Conservation (phyloP, 306 rosid genomes). For the Argentina anserina region DNA sequence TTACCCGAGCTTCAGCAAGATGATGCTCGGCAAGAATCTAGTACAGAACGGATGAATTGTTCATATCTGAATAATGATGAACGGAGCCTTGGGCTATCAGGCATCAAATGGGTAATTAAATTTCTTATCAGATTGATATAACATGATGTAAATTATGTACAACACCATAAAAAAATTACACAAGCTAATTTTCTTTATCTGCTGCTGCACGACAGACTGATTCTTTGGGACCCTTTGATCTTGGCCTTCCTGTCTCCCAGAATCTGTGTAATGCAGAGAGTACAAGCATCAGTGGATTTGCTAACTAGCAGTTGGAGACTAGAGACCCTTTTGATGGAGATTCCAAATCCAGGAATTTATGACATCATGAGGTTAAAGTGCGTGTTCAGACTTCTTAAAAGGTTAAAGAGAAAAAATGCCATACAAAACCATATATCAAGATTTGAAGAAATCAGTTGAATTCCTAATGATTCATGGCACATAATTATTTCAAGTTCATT, state of each 20-base stretch:
- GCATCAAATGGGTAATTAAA: slow-evolving; percentile 75
- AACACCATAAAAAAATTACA: neutral
- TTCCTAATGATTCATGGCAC: neutral
- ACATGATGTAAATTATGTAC: neutral
- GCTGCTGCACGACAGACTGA: slow-evolving; percentile 48
- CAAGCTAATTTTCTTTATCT: slow-evolving; percentile 12
- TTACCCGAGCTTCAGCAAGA: slow-evolving; percentile 39
- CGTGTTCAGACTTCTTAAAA: neutral
- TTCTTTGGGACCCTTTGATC: slow-evolving; percentile 82
- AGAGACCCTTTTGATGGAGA: neutral
- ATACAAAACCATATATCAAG: neutral
- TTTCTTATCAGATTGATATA: slow-evolving; percentile 7
- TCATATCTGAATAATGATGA: slow-evolving; percentile 50
- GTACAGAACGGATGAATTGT: slow-evolving; percentile 36
- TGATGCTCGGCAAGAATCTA: slow-evolving; percentile 36
- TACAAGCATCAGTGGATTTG: slow-evolving; percentile 40
- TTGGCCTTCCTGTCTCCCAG: slow-evolving; percentile 54
- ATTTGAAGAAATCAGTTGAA: neutral
- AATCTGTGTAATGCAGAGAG: slow-evolving; percentile 47
- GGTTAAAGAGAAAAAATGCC: neutral
- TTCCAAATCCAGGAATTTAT: neutral
- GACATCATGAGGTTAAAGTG: neutral
- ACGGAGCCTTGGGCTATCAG: slow-evolving; percentile 76
- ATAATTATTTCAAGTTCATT: neutral
- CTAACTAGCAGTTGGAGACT: slow-evolving; percentile 38